These are phyloP conservation scores for Mayamaea pseudoterrestris DNA, from an alignment of 108 stramenopile genomes.

Conservation along the genomic window DNA sequence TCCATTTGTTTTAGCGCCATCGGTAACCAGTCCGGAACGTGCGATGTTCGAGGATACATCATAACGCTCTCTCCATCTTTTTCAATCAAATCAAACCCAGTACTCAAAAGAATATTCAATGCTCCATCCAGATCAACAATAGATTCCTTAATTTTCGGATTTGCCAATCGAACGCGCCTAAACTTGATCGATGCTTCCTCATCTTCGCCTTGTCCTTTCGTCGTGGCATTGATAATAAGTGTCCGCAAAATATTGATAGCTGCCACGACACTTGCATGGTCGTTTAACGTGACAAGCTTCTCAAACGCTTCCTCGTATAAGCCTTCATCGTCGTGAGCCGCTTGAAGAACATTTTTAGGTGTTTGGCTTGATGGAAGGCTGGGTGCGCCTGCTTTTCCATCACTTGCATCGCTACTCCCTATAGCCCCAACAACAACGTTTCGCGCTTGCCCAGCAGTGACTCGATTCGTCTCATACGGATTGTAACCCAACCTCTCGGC, in stretches of 20 bases:
- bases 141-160: constrained; percentile 68
- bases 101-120: constrained; percentile 52
- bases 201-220: constrained; percentile 49
- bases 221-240: constrained; percentile 64
- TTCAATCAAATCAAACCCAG: constrained; percentile 53
- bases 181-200: constrained; percentile 49
- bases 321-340: constrained; percentile 22
- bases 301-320: constrained; percentile 78
- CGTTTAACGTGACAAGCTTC: constrained; percentile 27
- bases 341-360: constrained; percentile 23
- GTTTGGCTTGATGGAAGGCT: constrained; percentile 20
- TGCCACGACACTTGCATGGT: constrained; percentile 12
- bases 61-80: constrained; percentile 55
- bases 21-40: constrained; percentile 33
- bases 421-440: constrained; percentile 39
- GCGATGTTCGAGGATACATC: constrained; percentile 43
- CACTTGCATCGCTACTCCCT: constrained; percentile 13
- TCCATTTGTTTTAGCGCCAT: constrained; percentile 41
- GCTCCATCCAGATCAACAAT: constrained; percentile 56
- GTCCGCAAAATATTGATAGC: constrained; percentile 42
- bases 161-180: constrained; percentile 55
- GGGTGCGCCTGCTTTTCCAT: neutral
- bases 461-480: constrained; percentile 60
- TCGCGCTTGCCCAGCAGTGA: constrained; percentile 66
- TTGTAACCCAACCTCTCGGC: constrained; percentile 66